phyloP scores from a whole-genome alignment of 352 stramenopile genomes.

The Phytophthora capsici region DNA sequence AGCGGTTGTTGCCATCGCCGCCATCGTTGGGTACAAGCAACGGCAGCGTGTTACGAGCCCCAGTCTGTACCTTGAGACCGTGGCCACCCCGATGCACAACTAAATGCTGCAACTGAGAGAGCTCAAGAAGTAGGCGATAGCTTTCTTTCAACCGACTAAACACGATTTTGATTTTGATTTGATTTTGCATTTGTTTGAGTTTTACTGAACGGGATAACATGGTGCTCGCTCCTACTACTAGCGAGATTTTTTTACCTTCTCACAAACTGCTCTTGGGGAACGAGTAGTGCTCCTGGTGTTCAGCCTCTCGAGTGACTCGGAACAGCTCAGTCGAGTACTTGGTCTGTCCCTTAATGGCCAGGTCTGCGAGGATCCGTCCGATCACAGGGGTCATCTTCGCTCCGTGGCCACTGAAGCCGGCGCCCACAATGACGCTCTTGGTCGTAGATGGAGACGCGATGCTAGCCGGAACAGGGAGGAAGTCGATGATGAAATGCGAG shows the following conservation, averaged over 20 bases:
- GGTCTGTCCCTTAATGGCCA: constrained; percentile 60
- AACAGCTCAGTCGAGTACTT: constrained; percentile 55
- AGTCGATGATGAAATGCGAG: constrained; percentile 79
- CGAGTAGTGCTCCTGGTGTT: constrained; percentile 1
- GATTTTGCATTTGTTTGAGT: constrained; percentile 6
- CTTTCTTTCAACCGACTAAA: constrained; percentile 1
- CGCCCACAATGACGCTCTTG: constrained; percentile 68
- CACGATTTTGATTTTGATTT: too few relatives aligned
- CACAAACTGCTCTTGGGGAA: constrained; percentile 12
- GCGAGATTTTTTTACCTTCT: background rate
- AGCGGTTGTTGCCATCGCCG: constrained; percentile 18
- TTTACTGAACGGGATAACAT: constrained; percentile 1
- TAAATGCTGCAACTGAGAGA: background rate
- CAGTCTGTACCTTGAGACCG: constrained; percentile 13
- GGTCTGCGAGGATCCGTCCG: constrained; percentile 77
- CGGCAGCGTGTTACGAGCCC: constrained; percentile 10
- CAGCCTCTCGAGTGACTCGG: constrained; percentile 17
- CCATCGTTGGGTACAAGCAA: constrained; percentile 24
- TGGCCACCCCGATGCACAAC: constrained; percentile 8
- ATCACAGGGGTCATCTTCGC: constrained; percentile 89
- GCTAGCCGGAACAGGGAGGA: constrained; percentile 26
- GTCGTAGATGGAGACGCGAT: background rate
- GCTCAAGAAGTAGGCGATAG: background rate
- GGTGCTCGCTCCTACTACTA: background rate
- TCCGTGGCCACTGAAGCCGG: constrained; percentile 83